phyloP scores from a whole-genome alignment of 2,329 filamentous ascomycete genomes.

The Arthrinium phaeospermum region DNA sequence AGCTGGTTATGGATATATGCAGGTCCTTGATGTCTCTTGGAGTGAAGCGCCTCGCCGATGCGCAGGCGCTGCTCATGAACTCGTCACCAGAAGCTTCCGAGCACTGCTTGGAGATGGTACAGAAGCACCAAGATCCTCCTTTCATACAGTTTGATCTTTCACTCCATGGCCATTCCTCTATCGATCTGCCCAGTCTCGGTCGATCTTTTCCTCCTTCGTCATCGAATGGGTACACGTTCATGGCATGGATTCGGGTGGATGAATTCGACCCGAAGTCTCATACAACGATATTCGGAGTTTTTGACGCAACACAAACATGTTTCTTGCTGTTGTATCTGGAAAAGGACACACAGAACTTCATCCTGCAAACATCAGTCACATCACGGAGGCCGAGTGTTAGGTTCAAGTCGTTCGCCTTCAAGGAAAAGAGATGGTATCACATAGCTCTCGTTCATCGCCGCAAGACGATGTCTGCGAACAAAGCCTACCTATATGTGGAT shows the following conservation, averaged over 20 bases:
- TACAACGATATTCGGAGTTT: constrained; percentile 95
- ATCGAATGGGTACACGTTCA: constrained; percentile 85
- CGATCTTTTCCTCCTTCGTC: constrained; percentile 82
- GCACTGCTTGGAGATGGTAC: constrained; percentile 76
- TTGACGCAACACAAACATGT: constrained; percentile 89
- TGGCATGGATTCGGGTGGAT: constrained; percentile 88
- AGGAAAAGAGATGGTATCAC: constrained; percentile 87
- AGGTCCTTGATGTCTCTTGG: constrained; percentile 75
- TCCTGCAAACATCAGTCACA: constrained; percentile 92
- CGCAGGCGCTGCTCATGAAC: constrained; percentile 70
- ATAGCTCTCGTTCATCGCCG: constrained; percentile 85
- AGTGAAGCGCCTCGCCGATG: constrained; percentile 80
- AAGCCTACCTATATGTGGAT: constrained; percentile 87
- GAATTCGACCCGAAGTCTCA: constrained; percentile 83
- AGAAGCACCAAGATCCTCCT: constrained; percentile 76
- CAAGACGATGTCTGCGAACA: constrained; percentile 76
- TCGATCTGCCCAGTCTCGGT: constrained; percentile 87
- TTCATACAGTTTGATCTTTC: constrained; percentile 96
- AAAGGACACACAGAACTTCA: constrained; percentile 90
- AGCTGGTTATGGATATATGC: constrained; percentile 70
- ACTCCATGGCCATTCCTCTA: constrained; percentile 83
- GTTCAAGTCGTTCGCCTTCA: constrained; percentile 84
- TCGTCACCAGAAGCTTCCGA: constrained; percentile 62
- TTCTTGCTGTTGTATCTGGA: constrained; percentile 95
- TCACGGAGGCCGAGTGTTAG: constrained; percentile 87